phyloP scores from a whole-genome alignment of 768 basidiomycete genomes.

The Trametes cinnabarina region DNA sequence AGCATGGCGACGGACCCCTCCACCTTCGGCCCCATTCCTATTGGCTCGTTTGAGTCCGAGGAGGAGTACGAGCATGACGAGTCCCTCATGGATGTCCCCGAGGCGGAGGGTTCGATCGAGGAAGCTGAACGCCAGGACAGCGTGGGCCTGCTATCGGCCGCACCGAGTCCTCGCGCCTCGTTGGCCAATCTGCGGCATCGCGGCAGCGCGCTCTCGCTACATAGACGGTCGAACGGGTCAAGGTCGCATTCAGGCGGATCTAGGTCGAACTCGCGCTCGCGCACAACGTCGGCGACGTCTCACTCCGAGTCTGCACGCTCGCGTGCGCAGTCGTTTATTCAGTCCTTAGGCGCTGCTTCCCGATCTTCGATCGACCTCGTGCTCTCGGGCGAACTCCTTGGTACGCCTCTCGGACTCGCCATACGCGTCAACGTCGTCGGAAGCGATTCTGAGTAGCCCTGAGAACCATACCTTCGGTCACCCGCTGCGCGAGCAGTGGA shows the following conservation, averaged over 20 bases:
- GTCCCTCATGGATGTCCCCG: conserved; percentile 37
- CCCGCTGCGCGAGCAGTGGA: conserved; percentile 43
- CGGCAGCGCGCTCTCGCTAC: conserved; percentile 35
- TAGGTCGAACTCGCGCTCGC: conserved; percentile 48
- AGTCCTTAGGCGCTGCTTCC: conserved; percentile 59
- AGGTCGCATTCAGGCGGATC: conserved; percentile 41
- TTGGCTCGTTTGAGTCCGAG: conserved; percentile 24
- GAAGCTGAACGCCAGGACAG: conserved; percentile 63
- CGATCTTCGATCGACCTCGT: conserved; percentile 60
- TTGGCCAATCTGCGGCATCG: conserved; percentile 41
- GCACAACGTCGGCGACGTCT: conserved; percentile 28
- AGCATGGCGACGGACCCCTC: conserved; percentile 25
- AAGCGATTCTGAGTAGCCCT: conserved; percentile 46
- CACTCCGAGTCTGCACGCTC: conserved; percentile 48
- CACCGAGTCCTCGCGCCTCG: conserved; percentile 51
- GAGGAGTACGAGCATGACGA: conserved; percentile 30
- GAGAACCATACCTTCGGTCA: conserved; percentile 80
- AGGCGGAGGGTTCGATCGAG: conserved; percentile 53
- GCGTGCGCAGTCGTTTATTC: conserved; percentile 64
- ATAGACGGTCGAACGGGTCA: conserved; percentile 36
- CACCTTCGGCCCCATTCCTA: conserved; percentile 27
- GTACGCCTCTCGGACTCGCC: conserved; percentile 46
- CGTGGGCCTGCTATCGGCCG: conserved; percentile 51
- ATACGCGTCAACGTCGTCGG: conserved; percentile 36
- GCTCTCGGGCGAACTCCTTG: conserved; percentile 64